Evolutionary conservation across 495 filamentous ascomycete genomes (phyloP), one percentile per base, ranked within the genome.

Genomic region (Melanomma pulvis-pyrius): DNA sequence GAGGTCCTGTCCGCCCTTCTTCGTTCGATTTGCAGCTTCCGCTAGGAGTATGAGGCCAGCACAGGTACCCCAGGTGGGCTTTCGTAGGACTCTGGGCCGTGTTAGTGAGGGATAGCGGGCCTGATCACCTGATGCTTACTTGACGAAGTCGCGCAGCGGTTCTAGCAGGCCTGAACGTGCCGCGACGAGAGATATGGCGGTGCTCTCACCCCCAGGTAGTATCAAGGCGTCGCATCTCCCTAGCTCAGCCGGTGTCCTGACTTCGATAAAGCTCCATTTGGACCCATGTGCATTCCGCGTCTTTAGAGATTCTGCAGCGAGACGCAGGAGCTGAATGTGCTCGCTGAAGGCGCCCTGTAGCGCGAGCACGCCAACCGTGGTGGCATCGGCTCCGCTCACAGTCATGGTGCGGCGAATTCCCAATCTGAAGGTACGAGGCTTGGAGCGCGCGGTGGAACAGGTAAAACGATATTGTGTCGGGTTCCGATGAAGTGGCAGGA

Each of bases 51-150:
- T 97, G 60, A 98, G 82, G 5, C 94, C 94, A 24, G 94, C 94
- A 75, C 94, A 98, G 25, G 94, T 98, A 13, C 94, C 94, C 94
- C 94, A 98, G 19, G 88, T 90, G 21, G 96, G 93, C 74, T 90
- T 93, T 70, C 88, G 84, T 52, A 85, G 69, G n/a, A 88, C 80
- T 72, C 80, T 82, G 46, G 2, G 21, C 66, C 8, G 8, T 30
- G 41, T 71, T n/a, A 67, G 59, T 30, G 54, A 24, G 34, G 39
- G 30, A 52, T 55, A 41, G 63, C 36, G 17, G 26, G 52, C 44
- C 46, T 67, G 7, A 13, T 59, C 2, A 19, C 17, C 25, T 30
- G 46, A 36, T 15, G 82, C 86, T 74, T 79, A 93, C 91, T 98
- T 98, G 73, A 98, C 94, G 76, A 97, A 98, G 13, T 94, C 83